phyloP scores from a whole-genome alignment of 495 filamentous ascomycete species.

The Pseudomonodictys pantanalensis region DNA sequence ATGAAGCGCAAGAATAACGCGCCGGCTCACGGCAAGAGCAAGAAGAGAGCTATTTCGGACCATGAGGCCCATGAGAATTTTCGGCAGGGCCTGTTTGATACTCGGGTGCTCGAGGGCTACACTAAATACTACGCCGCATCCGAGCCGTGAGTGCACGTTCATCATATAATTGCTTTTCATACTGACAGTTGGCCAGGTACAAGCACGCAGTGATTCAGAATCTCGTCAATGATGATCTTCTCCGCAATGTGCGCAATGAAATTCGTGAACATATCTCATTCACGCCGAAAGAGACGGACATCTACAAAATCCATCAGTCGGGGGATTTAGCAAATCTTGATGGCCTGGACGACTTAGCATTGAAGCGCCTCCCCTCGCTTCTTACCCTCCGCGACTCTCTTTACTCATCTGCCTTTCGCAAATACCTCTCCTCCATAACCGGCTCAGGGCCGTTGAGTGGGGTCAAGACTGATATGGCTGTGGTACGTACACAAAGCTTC shows the following conservation, averaged over 20 bases:
- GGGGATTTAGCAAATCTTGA: slow-evolving; percentile 96
- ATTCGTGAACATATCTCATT: slow-evolving; percentile 86
- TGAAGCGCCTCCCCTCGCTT: slow-evolving; percentile 79
- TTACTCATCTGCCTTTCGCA: slow-evolving; percentile 85
- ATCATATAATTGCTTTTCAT: neutral
- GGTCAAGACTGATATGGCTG: slow-evolving; percentile 97
- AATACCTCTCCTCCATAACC: slow-evolving; percentile 81
- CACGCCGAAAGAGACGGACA: slow-evolving; percentile 98
- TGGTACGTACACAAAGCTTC: slow-evolving; percentile 41
- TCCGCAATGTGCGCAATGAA: slow-evolving; percentile 84
- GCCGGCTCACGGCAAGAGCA: slow-evolving; percentile 47
- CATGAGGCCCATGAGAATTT: slow-evolving; percentile 55
- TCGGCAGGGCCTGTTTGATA: slow-evolving; percentile 47
- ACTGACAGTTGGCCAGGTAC: slow-evolving; percentile 51
- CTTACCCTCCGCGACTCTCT: slow-evolving; percentile 85
- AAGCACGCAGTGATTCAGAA: slow-evolving; percentile 83
- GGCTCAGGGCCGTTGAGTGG: slow-evolving; percentile 83
- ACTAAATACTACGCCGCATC: slow-evolving; percentile 30
- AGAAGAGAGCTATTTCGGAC: slow-evolving; percentile 53
- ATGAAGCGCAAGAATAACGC: slow-evolving; percentile 59
- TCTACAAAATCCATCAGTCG: slow-evolving; percentile 99
- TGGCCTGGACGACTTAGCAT: slow-evolving; percentile 77
- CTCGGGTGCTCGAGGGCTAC: slow-evolving; percentile 24
- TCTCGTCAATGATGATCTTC: slow-evolving; percentile 72
- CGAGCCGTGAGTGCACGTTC: slow-evolving; percentile 21